These are phyloP conservation scores for Microdochium trichocladiopsis DNA, from an alignment of 2,329 filamentous ascomycete species.

Conservation along the genomic window DNA sequence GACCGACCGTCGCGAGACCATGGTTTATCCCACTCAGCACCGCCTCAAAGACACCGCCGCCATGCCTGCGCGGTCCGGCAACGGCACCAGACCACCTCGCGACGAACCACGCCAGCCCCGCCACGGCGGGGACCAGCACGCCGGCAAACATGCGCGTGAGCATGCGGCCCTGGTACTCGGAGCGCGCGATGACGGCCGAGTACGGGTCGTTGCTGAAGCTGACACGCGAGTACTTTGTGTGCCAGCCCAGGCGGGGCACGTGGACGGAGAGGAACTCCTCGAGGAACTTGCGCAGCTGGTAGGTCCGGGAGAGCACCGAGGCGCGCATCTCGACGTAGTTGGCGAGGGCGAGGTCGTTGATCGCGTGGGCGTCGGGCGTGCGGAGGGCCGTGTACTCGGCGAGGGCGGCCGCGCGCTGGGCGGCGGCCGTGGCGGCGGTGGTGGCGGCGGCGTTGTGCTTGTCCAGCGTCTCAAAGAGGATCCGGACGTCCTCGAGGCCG, in stretches of 20 bases:
- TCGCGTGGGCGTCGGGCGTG: constrained; percentile 73
- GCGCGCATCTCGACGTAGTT: constrained; percentile 95
- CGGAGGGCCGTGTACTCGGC: constrained; percentile 69
- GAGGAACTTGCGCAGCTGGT: constrained; percentile 74
- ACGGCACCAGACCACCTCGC: background rate
- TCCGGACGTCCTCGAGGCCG: constrained; percentile 85
- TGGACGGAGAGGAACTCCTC: constrained; percentile 78
- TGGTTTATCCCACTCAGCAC: background rate
- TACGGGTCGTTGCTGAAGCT: constrained; percentile 94
- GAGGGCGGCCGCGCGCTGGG: constrained; percentile 66
- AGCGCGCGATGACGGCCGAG: constrained; percentile 67
- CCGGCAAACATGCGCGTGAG: constrained; percentile 15
- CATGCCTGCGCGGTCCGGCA: background rate
- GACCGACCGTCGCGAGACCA: background rate
- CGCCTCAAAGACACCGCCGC: background rate
- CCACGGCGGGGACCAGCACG: background rate
- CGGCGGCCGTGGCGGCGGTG: constrained; percentile 38
- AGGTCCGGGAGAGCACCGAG: constrained; percentile 70
- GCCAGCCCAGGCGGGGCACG: constrained; percentile 74
- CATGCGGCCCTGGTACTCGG: constrained; percentile 56
- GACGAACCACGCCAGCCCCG: background rate
- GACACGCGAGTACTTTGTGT: constrained; percentile 85
- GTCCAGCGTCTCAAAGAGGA: constrained; percentile 79
- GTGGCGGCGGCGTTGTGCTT: constrained; percentile 48
- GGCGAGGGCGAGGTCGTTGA: constrained; percentile 83